These are phyloP conservation scores for Zygnema cylindricum DNA, from an alignment of 139 green algal genomes.

Conservation along the genomic window DNA sequence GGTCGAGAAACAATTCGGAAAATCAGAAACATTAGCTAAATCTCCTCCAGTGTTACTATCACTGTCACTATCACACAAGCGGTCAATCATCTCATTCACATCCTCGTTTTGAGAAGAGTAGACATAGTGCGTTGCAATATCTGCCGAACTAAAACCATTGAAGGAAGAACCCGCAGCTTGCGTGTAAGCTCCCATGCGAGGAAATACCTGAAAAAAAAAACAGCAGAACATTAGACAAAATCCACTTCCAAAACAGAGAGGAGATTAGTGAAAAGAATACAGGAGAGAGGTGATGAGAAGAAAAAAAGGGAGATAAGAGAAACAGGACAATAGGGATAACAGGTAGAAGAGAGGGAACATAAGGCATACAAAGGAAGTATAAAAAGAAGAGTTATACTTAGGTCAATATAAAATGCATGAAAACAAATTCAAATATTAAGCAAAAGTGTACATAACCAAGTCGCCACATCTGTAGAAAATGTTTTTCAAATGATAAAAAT, in stretches of 20 bases:
- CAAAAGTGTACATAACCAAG: no score
- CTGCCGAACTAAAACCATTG: conserved; percentile 60
- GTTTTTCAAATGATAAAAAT: no score
- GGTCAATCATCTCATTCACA: background rate
- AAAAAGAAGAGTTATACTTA: no score
- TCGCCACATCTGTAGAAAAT: no score
- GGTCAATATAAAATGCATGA: no score
- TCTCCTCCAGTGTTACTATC: background rate
- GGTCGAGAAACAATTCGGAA: background rate
- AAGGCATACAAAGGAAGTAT: no score
- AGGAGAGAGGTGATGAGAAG: no score
- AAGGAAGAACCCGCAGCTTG: conserved; percentile 70
- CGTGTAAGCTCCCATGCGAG: conserved; percentile 92
- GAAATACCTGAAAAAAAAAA: conserved; percentile 71
- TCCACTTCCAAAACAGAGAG: background rate
- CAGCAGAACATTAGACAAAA: no score
- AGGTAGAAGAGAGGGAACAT: no score
- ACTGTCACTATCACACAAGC: background rate
- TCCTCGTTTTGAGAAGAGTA: background rate
- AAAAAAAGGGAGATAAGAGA: no score
- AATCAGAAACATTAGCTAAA: background rate
- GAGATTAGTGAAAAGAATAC: background rate
- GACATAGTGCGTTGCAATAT: conserved; percentile 54
- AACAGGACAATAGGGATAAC: no score
- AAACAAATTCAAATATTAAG: no score